Evolutionary conservation across 208 protist species (phyloP).

Genomic region (Wallacemonas sp.): DNA sequence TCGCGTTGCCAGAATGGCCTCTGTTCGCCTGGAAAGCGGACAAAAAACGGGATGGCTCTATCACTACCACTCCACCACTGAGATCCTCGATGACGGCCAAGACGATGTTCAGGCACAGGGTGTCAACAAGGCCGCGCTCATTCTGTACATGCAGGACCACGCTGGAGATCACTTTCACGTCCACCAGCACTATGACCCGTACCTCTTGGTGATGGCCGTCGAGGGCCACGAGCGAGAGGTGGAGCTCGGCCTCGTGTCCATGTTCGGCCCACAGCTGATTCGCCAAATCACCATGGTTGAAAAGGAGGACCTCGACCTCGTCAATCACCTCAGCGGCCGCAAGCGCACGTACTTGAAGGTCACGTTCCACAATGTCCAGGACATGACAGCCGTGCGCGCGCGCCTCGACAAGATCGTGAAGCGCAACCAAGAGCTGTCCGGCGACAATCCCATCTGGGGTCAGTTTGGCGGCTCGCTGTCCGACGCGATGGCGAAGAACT

Average conservation of each 20-base stretch:
- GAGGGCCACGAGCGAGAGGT: slow-evolving; percentile 94
- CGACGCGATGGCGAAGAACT: slow-evolving; percentile 73
- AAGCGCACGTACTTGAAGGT: slow-evolving; percentile 95
- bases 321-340: slow-evolving; percentile 97
- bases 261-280: slow-evolving; percentile 90
- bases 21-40: slow-evolving; percentile 62
- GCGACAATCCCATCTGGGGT: slow-evolving; percentile 49
- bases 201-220: slow-evolving; percentile 71
- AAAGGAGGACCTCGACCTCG: slow-evolving; percentile 96
- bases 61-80: slow-evolving; percentile 86
- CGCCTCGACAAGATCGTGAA: slow-evolving; percentile 83
- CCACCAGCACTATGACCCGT: slow-evolving; percentile 76
- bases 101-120: slow-evolving; percentile 35
- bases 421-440: slow-evolving; percentile 59
- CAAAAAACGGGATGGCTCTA: slow-evolving; percentile 86
- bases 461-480: slow-evolving; percentile 65
- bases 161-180: slow-evolving; percentile 80
- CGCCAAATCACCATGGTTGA: slow-evolving; percentile 80
- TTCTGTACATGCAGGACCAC: slow-evolving; percentile 84
- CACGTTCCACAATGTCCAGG: slow-evolving; percentile 92
- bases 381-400: slow-evolving; percentile 91
- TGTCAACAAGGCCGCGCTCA: slow-evolving; percentile 50
- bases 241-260: slow-evolving; percentile 91
- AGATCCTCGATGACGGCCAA: slow-evolving; percentile 25
- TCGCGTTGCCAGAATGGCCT: slow-evolving; percentile 18